A percentile compares a stretch with the other conserved stretches of the same genome.
phyloP scores from a whole-genome alignment of 2,329 filamentous ascomycete species.

The Aspergillus tubingensis region DNA sequence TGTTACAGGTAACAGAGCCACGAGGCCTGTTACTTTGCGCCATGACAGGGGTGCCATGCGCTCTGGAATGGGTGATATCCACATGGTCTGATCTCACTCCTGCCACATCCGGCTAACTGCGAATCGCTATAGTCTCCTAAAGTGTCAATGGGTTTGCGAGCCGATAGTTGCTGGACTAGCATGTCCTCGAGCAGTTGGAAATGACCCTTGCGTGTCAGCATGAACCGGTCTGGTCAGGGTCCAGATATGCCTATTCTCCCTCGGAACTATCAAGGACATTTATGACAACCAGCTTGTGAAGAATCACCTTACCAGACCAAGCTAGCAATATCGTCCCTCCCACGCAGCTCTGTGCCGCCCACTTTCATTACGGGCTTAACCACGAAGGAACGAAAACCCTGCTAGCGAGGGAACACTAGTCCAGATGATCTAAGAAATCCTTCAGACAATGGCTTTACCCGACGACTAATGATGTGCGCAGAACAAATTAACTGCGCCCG shows the following conservation, averaged over 20 bases:
- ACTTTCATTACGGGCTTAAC: background rate
- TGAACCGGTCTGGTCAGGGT: background rate
- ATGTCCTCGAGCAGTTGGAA: background rate
- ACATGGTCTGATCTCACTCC: conserved; percentile 13
- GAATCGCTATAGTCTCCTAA: background rate
- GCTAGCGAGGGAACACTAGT: background rate
- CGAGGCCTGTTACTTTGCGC: background rate
- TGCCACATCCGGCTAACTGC: background rate
- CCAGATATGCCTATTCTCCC: background rate
- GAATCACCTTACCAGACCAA: background rate
- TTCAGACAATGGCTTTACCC: background rate
- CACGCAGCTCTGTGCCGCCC: background rate
- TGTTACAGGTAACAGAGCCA: background rate
- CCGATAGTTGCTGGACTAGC: background rate
- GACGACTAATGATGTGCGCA: background rate
- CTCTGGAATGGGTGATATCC: conserved; percentile 1
- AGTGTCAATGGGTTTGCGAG: background rate
- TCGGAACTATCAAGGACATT: background rate
- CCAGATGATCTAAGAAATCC: background rate
- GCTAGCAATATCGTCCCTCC: background rate
- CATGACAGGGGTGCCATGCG: conserved; percentile 14
- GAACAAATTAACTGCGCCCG: conserved; percentile 1
- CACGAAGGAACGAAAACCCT: background rate
- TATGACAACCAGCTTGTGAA: background rate
- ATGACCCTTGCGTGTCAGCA: background rate